Evolutionary conservation across 176 grass and related monocot genomes (phyloP).

Genomic region (Saccharum officinarum): DNA sequence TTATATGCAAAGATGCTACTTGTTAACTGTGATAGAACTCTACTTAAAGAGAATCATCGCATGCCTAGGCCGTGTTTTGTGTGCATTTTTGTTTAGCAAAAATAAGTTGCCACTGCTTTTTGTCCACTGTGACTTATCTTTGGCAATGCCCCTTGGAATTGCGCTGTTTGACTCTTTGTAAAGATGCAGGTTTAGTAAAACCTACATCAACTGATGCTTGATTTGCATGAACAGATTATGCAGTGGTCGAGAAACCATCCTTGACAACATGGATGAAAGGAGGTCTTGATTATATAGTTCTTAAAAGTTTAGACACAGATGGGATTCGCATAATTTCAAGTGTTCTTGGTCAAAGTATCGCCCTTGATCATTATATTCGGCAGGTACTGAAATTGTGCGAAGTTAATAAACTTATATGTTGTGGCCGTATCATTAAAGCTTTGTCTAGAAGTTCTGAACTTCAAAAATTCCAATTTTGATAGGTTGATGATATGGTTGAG

Average conservation of each 20-base stretch:
- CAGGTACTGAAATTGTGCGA: slow-evolving; percentile 54
- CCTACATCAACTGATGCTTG: neutral
- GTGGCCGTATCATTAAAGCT: neutral
- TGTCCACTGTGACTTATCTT: neutral
- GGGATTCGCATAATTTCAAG: slow-evolving; percentile 84
- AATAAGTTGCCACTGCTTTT: neutral
- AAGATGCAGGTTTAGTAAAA: neutral
- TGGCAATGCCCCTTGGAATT: neutral
- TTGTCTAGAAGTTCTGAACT: slow-evolving; percentile 1
- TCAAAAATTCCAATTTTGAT: slow-evolving; percentile 25
- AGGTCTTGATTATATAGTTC: slow-evolving; percentile 81
- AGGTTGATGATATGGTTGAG: slow-evolving; percentile 99
- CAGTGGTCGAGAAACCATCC: slow-evolving; percentile 78
- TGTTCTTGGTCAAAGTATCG: slow-evolving; percentile 94
- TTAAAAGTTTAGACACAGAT: slow-evolving; percentile 89
- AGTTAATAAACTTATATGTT: neutral
- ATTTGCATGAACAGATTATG: slow-evolving; percentile 70
- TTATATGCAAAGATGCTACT: neutral
- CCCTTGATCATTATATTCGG: slow-evolving; percentile 88
- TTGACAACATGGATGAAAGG: slow-evolving; percentile 89
- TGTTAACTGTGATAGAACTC: neutral
- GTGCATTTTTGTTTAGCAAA: neutral
- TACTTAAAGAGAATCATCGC: neutral
- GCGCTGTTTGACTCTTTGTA: neutral
- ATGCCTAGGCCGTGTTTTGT: neutral